phyloP scores from a whole-genome alignment of 148 eudicot species.

The Amaranthus hypochondriacus region DNA sequence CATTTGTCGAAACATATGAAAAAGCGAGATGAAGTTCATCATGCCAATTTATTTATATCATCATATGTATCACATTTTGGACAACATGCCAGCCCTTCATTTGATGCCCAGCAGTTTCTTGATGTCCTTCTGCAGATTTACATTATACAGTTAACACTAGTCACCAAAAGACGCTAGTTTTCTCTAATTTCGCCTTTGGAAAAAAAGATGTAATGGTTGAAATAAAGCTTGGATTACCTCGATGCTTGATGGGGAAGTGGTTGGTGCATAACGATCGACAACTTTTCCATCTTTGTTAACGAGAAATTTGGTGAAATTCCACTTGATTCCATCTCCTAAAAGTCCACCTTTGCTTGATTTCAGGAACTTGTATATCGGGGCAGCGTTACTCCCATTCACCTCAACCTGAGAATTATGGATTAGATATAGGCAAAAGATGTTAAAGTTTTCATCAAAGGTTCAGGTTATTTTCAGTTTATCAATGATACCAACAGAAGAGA shows the following conservation, averaged over 20 bases:
- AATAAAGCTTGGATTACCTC: slow-evolving; percentile 42
- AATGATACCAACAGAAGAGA: neutral
- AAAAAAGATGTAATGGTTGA: neutral
- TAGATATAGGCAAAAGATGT: neutral
- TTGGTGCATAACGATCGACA: slow-evolving; percentile 85
- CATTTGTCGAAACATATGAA: neutral
- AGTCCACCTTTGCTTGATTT: slow-evolving; percentile 69
- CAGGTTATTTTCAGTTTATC: no score
- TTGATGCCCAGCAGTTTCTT: slow-evolving; percentile 57
- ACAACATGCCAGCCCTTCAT: slow-evolving; percentile 5
- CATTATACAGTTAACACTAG: neutral
- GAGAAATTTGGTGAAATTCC: slow-evolving; percentile 89
- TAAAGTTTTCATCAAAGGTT: neutral
- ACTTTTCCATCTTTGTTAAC: slow-evolving; percentile 68
- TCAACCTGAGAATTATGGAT: slow-evolving; percentile 43
- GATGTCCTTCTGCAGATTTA: slow-evolving; percentile 58
- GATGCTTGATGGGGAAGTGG: slow-evolving; percentile 82
- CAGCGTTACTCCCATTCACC: slow-evolving; percentile 67
- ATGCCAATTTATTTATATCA: slow-evolving; percentile 8
- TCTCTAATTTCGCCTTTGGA: neutral
- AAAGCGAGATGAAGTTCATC: neutral
- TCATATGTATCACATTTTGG: slow-evolving; percentile 13
- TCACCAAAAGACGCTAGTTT: neutral
- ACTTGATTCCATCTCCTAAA: slow-evolving; percentile 68
- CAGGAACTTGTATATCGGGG: slow-evolving; percentile 73